phyloP scores from a whole-genome alignment of 1,284 basidiomycete genomes.

The Pseudozyma sp. region DNA sequence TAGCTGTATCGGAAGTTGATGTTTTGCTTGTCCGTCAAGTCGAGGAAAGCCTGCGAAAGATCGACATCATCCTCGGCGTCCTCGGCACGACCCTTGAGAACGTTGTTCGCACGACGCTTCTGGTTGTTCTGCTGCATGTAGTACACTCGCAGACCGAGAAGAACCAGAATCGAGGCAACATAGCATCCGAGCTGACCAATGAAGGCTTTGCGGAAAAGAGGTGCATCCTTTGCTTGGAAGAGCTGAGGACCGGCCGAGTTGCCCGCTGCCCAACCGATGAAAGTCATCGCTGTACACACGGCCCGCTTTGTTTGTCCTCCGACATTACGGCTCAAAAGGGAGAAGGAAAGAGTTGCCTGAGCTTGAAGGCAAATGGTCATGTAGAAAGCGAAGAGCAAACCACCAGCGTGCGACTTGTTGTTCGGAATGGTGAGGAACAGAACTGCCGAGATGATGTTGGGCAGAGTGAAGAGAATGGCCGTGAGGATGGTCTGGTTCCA shows the following conservation, averaged over 20 bases:
- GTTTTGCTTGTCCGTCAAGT: slow-evolving; percentile 48
- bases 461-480: slow-evolving; percentile 47
- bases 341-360: slow-evolving; percentile 51
- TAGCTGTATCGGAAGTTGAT: slow-evolving; percentile 43
- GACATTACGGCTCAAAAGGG: slow-evolving; percentile 71
- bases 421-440: slow-evolving; percentile 47
- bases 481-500: slow-evolving; percentile 64
- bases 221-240: slow-evolving; percentile 48
- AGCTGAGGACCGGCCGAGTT: slow-evolving; percentile 60
- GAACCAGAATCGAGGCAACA: slow-evolving; percentile 70
- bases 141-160: slow-evolving; percentile 71
- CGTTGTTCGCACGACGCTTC: slow-evolving; percentile 39
- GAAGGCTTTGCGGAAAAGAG: slow-evolving; percentile 71
- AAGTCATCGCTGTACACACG: slow-evolving; percentile 42
- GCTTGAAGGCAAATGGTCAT: slow-evolving; percentile 45
- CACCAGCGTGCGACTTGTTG: slow-evolving; percentile 37
- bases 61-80: slow-evolving; percentile 42
- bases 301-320: slow-evolving; percentile 56
- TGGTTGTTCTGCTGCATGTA: slow-evolving; percentile 72
- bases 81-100: slow-evolving; percentile 28
- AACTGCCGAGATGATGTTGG: slow-evolving; percentile 61
- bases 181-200: slow-evolving; percentile 73
- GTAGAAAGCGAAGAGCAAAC: slow-evolving; percentile 45
- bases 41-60: slow-evolving; percentile 35
- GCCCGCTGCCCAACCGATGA: slow-evolving; percentile 55